phyloP scores from a whole-genome alignment of 2,329 filamentous ascomycete species.

The Paecilomyces formosus region DNA sequence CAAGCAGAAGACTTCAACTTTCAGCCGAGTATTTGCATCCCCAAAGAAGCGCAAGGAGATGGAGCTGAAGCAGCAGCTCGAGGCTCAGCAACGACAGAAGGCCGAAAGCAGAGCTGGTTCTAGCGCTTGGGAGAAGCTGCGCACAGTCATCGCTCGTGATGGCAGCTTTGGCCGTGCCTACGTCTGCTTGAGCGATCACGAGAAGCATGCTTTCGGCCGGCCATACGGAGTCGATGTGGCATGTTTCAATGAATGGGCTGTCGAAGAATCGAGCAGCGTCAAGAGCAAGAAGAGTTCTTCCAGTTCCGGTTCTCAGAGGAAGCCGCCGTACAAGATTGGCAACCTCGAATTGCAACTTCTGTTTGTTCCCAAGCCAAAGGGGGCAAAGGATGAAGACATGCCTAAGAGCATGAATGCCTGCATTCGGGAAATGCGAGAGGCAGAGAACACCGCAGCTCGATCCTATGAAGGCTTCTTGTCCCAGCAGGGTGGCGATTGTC shows the following conservation, averaged over 20 bases:
- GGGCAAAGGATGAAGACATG: slow-evolving; percentile 86
- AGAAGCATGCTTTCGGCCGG: slow-evolving; percentile 78
- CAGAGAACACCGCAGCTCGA: slow-evolving; percentile 69
- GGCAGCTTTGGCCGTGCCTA: slow-evolving; percentile 94
- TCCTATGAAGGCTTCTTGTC: slow-evolving; percentile 85
- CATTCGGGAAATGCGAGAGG: slow-evolving; percentile 85
- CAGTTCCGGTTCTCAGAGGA: slow-evolving; percentile 51
- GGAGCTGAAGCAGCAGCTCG: slow-evolving; percentile 74
- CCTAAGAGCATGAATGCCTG: slow-evolving; percentile 99
- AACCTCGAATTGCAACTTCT: slow-evolving; percentile 90
- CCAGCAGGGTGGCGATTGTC: slow-evolving; percentile 95
- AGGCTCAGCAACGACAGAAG: slow-evolving; percentile 68
- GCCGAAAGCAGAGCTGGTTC: slow-evolving; percentile 48
- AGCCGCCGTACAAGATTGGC: slow-evolving; percentile 92
- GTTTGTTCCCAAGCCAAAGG: slow-evolving; percentile 88
- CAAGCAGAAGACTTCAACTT: slow-evolving; percentile 76
- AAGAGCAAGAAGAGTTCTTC: slow-evolving; percentile 80
- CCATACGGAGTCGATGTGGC: slow-evolving; percentile 82
- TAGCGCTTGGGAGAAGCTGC: slow-evolving; percentile 70
- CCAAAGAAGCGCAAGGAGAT: slow-evolving; percentile 96
- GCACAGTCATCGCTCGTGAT: slow-evolving; percentile 78
- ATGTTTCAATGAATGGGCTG: slow-evolving; percentile 98
- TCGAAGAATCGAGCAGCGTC: slow-evolving; percentile 81
- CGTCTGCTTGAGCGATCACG: slow-evolving; percentile 87
- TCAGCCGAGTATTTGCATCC: slow-evolving; percentile 86